These are phyloP conservation scores for Herpetomonas samuelpessoai DNA, from an alignment of 208 protist genomes.

Conservation along the genomic window DNA sequence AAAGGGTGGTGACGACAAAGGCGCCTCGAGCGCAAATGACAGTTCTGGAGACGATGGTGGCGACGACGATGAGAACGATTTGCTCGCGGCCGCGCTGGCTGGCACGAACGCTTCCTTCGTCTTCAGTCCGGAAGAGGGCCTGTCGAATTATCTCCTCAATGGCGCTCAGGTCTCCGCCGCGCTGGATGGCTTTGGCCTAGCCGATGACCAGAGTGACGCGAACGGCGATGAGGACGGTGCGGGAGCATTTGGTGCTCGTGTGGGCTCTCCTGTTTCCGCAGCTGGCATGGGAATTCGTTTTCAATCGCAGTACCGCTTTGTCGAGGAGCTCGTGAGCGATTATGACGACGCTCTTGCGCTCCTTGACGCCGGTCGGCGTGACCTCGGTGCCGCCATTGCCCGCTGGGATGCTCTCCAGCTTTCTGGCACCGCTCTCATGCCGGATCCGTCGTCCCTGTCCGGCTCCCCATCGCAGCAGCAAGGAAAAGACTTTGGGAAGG, in stretches of 20 bases:
- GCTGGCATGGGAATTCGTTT: neutral
- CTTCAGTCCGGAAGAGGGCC: neutral
- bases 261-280: too few species aligned
- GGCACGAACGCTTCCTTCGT: constrained; percentile 1
- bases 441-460: neutral
- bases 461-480: neutral
- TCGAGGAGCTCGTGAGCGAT: constrained; percentile 60
- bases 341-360: constrained; percentile 44
- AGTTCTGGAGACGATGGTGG: too few species aligned
- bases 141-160: neutral
- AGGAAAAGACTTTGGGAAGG: neutral
- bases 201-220: constrained; percentile 11
- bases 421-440: neutral
- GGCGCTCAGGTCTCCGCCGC: neutral
- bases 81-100: neutral
- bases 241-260: neutral
- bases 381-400: neutral
- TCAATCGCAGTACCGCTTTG: constrained; percentile 40
- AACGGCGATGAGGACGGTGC: neutral
- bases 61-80: neutral
- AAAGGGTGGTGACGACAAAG: neutral
- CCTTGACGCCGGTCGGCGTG: constrained; percentile 11
- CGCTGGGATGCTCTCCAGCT: neutral
- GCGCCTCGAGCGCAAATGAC: constrained; percentile 2
- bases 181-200: constrained; percentile 1